Base-by-base conservation (phyloP, 306 rosid genomes). In the Betula pendula region DNA sequence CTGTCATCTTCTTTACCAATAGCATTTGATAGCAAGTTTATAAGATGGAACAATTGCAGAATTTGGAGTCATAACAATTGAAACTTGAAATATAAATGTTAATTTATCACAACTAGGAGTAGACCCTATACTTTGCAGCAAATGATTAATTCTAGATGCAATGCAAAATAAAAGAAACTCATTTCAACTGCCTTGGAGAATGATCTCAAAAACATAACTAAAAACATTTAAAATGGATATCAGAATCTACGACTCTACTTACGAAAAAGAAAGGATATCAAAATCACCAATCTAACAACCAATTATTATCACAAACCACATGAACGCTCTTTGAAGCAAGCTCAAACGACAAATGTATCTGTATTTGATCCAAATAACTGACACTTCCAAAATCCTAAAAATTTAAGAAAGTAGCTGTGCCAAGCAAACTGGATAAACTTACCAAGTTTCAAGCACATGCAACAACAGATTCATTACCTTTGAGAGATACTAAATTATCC, bases 111-210 rank as follows among this genome's bases (percentile, higher is more conserved):
- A 52, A n/a, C 22, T 52, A n/a, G 10, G 59, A 52, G 24, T 52
- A 19, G 25, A 52, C 59, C 68, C 68, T 27, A 62, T 22, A 62
- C n/a, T 62, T 44, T 62, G 68, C 12, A 62, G 44, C 44, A 62
- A 15, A 62, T 33, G 1, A 62, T 16, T 62, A 44, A 62, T 56
- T 56, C n/a, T 13, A 56, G 33, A 56, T 22, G 63, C 63, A 25
- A 24, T 8, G 27, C 29, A 24, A 56, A 17, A 33, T 15, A 17
- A 35, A 3, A 29, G 16, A 38, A 65, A 35, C 47, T 29, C 45
- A 35, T 48, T 65, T 65, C 70, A 38, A 48, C 22, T 35, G 22
- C 29, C n/a, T 27, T 25, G 67, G 14, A 27, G 8, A 59, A 14
- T 20, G 67, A 13, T 15, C 8, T 19, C n/a, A 59, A 59, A 27